Evolutionary conservation across 805 yeast genomes (phyloP), one percentile per base, ranked within the genome.

Genomic region (Spathaspora passalidarum): DNA sequence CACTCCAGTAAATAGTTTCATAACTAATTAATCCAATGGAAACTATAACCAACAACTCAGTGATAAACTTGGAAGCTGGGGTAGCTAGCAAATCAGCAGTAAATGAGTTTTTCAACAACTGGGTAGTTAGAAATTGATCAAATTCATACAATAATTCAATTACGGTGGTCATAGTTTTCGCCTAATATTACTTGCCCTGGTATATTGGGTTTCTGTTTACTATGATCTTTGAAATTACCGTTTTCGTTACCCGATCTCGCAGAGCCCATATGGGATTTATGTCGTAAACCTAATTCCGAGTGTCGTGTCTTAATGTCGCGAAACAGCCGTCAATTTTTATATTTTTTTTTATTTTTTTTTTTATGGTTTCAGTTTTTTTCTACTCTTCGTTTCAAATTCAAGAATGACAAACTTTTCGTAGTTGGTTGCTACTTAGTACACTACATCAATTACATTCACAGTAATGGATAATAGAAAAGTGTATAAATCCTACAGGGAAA

Each of bases 1-100:
- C 81, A 22, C 67, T 48, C 63, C 73, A 65, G 57, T 74, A 73
- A 11, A 73, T 49, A 1, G 59, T 47, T 44, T 77, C 78, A 51
- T 75, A 76, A 26, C 68, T 56, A 32, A 66, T 21, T 7, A 63
- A 49, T n/a, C 54, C 10, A 13, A 65, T 46, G 26, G 65, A 59
- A 16, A 52, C 34, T 1, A 64, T 46, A 8, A 61, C 36, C 32
- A 67, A 56, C 5, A 53, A 23, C 42, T 66, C 67, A 8, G 69
- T 65, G 25, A 67, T 65, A 22, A 53, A 43, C 40, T 58, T 57
- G 36, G 69, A 59, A n/a, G 53, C 35, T 1, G 60, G 56, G 1
- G 63, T 63, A 10, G 51, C 46, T 7, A 67, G 49, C 29, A 67
- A 50, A 35, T 56, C 52, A 14, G 56, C 44, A 2, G 69, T 62